Evolutionary conservation across 306 rosid genomes (phyloP).

Genomic region (Vachellia pachyceras): DNA sequence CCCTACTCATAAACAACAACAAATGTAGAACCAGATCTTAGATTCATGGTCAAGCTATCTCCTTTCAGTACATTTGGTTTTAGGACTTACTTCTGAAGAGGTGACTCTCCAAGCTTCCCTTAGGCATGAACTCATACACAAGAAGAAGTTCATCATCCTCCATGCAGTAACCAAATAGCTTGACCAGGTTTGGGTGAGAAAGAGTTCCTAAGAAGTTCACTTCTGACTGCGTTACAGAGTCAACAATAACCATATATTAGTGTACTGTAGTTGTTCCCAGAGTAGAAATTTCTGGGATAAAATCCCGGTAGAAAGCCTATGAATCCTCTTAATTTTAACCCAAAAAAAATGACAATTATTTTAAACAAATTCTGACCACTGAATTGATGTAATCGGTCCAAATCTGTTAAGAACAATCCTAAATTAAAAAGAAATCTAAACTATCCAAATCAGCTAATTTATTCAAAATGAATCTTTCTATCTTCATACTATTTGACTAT

Average conservation of each 20-base stretch:
- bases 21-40: not conserved
- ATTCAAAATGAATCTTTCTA: too few relatives aligned
- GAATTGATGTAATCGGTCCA: not conserved
- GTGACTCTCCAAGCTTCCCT: slow-evolving; percentile 91
- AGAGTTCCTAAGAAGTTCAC: slow-evolving; percentile 84
- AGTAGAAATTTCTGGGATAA: not conserved
- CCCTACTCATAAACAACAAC: slow-evolving; percentile 48
- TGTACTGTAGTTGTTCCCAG: not conserved
- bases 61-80: slow-evolving; percentile 36
- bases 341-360: not conserved
- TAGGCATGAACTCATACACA: slow-evolving; percentile 87
- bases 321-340: not conserved
- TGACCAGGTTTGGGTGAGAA: slow-evolving; percentile 88
- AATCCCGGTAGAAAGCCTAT: not conserved
- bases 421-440: not conserved
- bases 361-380: not conserved
- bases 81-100: slow-evolving; percentile 70
- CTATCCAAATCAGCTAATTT: not conserved
- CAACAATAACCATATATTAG: not conserved
- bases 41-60: not conserved
- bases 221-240: slow-evolving; percentile 61
- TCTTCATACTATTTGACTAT: not conserved
- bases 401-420: not conserved
- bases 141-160: slow-evolving; percentile 86
- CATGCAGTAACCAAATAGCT: slow-evolving; percentile 79